Percentiles rank a stretch among this genome's conserved stretches.
Evolutionary conservation across 2,329 filamentous ascomycete species (phyloP).

Genomic region (Pyrenochaeta sp.): DNA sequence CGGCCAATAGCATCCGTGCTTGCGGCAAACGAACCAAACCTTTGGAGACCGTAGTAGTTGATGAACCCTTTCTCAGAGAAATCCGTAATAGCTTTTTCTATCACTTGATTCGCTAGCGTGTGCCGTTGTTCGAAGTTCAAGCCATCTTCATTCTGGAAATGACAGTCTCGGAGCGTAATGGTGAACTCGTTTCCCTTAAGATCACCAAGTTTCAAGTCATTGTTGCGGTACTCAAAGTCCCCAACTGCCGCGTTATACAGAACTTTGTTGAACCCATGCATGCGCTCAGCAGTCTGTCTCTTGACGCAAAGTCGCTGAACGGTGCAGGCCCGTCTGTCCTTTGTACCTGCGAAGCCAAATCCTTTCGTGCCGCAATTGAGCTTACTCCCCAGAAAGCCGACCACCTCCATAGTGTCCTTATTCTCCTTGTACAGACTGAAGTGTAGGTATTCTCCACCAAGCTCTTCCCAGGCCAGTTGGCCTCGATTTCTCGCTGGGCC

Average conservation of each 20-base stretch:
- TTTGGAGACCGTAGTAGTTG: constrained; percentile 98
- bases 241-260: constrained; percentile 73
- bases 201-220: constrained; percentile 81
- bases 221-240: constrained; percentile 78
- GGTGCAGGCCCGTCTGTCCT: constrained; percentile 87
- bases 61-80: constrained; percentile 83
- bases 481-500: constrained; percentile 37
- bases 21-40: constrained; percentile 87
- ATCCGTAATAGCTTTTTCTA: constrained; percentile 69
- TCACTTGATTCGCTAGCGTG: constrained; percentile 59
- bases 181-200: constrained; percentile 90
- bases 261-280: constrained; percentile 69
- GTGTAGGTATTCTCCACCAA: constrained; percentile 83
- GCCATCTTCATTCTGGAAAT: constrained; percentile 62
- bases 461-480: constrained; percentile 67
- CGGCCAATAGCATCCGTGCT: constrained; percentile 87
- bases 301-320: constrained; percentile 79
- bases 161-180: constrained; percentile 88
- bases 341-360: constrained; percentile 87
- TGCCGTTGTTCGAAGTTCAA: constrained; percentile 46
- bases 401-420: constrained; percentile 92
- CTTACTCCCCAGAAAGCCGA: constrained; percentile 77
- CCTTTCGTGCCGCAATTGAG: constrained; percentile 73
- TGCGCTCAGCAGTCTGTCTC: constrained; percentile 66
- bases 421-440: constrained; percentile 97